Evolutionary conservation across 495 filamentous ascomycete genomes (phyloP), one percentile per base, ranked within the genome.

Genomic region (Hyaloscypha variabilis): DNA sequence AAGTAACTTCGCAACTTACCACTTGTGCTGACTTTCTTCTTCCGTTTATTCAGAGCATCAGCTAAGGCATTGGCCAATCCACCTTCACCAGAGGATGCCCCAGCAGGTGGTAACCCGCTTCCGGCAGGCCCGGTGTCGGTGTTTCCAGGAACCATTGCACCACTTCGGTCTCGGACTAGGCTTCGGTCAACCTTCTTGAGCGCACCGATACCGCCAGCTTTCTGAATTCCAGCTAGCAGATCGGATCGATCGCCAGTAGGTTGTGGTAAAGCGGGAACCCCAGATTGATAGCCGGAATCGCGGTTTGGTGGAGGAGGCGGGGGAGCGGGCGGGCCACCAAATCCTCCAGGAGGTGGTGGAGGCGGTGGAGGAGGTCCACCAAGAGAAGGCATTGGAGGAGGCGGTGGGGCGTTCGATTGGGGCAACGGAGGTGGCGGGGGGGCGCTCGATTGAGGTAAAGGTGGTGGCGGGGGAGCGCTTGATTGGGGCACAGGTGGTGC

Each of bases 21-120:
- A 80, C 91, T 95, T 73, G 87, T 85, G 74, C 90, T 89, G 72
- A 96, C 93, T 81, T 93, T 94, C 78, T 90, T 84, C 79, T 96
- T 96, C 78, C 93, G 81, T 78, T 91, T 86, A 67, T 85, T 84
- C 65, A 94, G 77, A 53, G 90, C 91, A 61, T 86, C 87, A 64
- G 91, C 90, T 64, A 97, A 78, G 58, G 92, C 93, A 76, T 90
- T 90, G 28, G 91, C 91, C 83, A 97, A 82, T 5, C 88, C 86
- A 64, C 86, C 90, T 30, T 83, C 86, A 14, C 76, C 81, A 2
- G 73, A 82, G 34, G 72, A 75, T 19, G 80, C 77, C 30, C 84
- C 79, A 64, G 83, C 78, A 30, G 71, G 68, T 42, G 71, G 71
- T 64, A 84, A 76, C 55, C 81, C 85, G 65, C 82, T 82, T 55